A percentile compares a stretch with the other conserved stretches of the same genome.
Evolutionary conservation across 2,329 filamentous ascomycete genomes (phyloP).

Genomic region (Trichoderma sp.): DNA sequence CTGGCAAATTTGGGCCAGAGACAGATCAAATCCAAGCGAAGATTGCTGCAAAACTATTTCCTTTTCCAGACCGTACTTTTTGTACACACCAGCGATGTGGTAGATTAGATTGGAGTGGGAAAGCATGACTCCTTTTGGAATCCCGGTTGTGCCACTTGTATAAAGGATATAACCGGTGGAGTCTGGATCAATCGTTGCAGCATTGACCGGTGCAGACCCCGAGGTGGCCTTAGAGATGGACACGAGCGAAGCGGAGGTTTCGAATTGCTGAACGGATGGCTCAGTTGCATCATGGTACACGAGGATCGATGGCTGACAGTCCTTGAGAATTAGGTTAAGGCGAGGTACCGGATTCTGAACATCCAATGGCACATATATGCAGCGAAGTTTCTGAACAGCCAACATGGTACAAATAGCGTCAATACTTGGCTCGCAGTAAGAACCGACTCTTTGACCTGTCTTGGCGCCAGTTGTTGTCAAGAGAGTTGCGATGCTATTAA

Average conservation of each 20-base stretch:
- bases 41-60: constrained; percentile 41
- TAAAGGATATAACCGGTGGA: neutral
- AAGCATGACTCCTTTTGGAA: constrained; percentile 1
- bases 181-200: neutral
- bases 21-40: constrained; percentile 45
- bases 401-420: constrained; percentile 42
- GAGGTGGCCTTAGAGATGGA: neutral
- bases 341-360: neutral
- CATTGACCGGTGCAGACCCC: neutral
- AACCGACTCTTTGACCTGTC: neutral
- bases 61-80: neutral
- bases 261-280: neutral
- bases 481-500: neutral
- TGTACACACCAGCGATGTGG: neutral
- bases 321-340: neutral
- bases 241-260: neutral
- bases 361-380: constrained; percentile 46
- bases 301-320: neutral
- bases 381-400: constrained; percentile 43
- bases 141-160: neutral
- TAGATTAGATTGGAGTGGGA: neutral
- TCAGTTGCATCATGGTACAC: neutral
- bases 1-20: constrained; percentile 40
- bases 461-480: neutral
- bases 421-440: constrained; percentile 31